Base-by-base conservation (phyloP, 2,329 filamentous ascomycete genomes). In the Tolypocladium ophioglossoides region DNA sequence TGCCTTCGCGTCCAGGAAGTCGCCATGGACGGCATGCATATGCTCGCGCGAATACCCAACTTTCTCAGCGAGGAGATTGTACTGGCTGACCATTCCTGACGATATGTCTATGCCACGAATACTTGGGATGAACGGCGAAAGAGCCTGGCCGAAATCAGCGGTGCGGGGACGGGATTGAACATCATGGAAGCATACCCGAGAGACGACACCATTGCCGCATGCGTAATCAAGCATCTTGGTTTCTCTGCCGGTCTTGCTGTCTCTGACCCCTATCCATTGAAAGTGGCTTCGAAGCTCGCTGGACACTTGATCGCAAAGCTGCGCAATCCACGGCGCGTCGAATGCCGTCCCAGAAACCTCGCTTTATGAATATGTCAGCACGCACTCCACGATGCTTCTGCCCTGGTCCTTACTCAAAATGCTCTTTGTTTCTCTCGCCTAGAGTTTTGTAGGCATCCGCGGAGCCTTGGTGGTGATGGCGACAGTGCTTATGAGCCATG, bases 41-140 rank as follows among this genome's bases (percentile, higher is more conserved):
- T 63, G 60, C 7, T 59, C 57, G 0, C 57, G 53, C 0, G 56
- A 47, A 32, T 64, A 59, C 1, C 62, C 63, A 18, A 59, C 56
- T 18, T 64, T 60, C 2, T 53, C n/a, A 0, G 64, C 67, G 51
- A 59, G 59, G 5, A 56, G 16, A 49, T 71, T 70, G 59, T 68
- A 72, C 52, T 64, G 60, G 2, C 61, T 55, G 6, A 63, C 63
- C 62, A 71, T 70, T 20, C 59, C 58, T 0, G 63, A 57, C 1
- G 70, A 69, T 27, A 72, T 63, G 51, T 72, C 70, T 30, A 72
- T 63, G 9, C 70, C 70, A 40, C 64, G 63, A 11, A 68, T 61
- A 2, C 51, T 57, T 2, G 64, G 60, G 22, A 70, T 59, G n/a
- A 62, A 66, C 0, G 66, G 58, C 7, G 61, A 57, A 9, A 72